Conservation (phyloP, 768 basidiomycete genomes). For the Mycena sanguinolenta region DNA sequence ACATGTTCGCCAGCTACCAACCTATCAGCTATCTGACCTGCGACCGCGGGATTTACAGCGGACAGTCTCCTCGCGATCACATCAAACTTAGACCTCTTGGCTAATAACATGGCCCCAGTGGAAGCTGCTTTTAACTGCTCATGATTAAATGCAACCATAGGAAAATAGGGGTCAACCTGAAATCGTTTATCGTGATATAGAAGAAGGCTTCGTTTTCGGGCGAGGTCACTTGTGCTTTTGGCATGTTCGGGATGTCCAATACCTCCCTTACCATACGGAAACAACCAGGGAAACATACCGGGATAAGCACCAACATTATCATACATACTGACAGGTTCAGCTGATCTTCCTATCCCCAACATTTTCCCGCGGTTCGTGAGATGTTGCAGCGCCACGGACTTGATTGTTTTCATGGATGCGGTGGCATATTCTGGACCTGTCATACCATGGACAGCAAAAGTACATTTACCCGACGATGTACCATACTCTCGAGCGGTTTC, state of each 20-base stretch:
- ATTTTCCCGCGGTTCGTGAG: background rate
- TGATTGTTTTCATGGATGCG: too few relatives aligned
- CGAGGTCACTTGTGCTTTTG: background rate
- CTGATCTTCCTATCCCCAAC: background rate
- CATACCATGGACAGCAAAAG: too few relatives aligned
- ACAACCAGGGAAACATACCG: background rate
- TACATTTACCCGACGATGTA: too few relatives aligned
- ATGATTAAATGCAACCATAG: background rate
- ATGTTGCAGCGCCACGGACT: too few relatives aligned
- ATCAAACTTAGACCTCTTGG: background rate
- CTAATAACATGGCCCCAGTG: background rate
- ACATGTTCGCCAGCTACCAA: background rate
- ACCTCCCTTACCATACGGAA: background rate
- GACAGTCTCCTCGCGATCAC: background rate
- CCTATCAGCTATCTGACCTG: background rate
- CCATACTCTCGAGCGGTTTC: too few relatives aligned
- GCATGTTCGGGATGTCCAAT: background rate
- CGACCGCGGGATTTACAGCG: background rate
- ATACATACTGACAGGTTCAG: background rate
- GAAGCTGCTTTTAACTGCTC: background rate
- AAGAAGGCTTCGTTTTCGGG: background rate
- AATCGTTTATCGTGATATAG: background rate
- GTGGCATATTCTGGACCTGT: too few relatives aligned
- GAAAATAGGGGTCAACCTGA: background rate
- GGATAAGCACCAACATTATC: background rate